Evolutionary conservation across 331 rosid genomes (phyloP).

Genomic region (Arachis monticola): DNA sequence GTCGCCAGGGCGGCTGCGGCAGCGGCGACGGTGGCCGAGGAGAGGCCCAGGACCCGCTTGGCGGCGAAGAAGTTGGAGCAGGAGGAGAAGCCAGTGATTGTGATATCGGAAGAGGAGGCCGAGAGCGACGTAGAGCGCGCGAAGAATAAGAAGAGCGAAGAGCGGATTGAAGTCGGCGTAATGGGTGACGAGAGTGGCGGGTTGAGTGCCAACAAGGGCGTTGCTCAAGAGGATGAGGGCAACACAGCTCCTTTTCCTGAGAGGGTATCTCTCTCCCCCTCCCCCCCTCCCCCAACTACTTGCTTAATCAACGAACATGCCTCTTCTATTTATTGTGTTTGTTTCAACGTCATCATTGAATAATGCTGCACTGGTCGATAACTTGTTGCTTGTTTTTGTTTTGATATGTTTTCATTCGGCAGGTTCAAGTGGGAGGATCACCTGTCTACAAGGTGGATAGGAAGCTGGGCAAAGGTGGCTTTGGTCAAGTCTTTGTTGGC

Average conservation of each 20-base stretch:
- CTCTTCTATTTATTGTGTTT: conserved; percentile 8
- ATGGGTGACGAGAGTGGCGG: conserved; percentile 96
- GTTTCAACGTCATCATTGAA: background rate
- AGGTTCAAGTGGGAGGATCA: conserved; percentile 97
- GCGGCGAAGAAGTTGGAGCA: conserved; percentile 52
- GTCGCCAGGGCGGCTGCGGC: conserved; percentile 62
- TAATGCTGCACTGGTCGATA: background rate
- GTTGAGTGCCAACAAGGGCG: conserved; percentile 84
- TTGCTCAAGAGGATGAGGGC: conserved; percentile 81
- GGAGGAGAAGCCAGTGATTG: conserved; percentile 50
- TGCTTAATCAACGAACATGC: background rate
- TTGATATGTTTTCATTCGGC: conserved; percentile 19
- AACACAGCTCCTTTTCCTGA: conserved; percentile 89
- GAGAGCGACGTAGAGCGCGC: conserved; percentile 9
- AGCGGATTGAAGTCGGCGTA: conserved; percentile 46
- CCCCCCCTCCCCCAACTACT: background rate
- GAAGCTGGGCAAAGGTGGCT: conserved; percentile 94
- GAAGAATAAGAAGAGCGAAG: conserved; percentile 26
- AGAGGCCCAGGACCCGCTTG: conserved; percentile 62
- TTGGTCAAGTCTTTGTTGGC: conserved; percentile 97
- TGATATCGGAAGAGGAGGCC: conserved; percentile 55
- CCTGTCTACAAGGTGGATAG: conserved; percentile 81
- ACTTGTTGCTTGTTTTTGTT: conserved; percentile 18
- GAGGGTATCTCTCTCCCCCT: conserved; percentile 50
- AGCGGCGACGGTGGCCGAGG: conserved; percentile 48